These are phyloP conservation scores for Barnettozyma sucrosica DNA, from an alignment of 805 yeast genomes.

Conservation along the genomic window DNA sequence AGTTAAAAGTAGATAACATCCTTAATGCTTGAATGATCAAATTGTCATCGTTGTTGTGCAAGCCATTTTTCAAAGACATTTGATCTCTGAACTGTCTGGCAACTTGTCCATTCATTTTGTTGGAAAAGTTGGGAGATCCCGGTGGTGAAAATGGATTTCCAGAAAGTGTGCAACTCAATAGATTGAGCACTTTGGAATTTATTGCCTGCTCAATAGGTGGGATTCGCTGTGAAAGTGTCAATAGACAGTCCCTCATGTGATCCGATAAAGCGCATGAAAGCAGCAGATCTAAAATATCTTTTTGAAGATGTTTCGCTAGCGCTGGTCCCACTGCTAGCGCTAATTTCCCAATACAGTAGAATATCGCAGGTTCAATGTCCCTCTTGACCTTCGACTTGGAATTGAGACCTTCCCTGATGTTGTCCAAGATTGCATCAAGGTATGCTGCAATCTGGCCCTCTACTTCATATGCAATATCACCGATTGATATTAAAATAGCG, in stretches of 20 bases:
- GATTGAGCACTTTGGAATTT: conserved; percentile 62
- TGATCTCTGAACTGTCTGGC: conserved; percentile 77
- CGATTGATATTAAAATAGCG: conserved; percentile 73
- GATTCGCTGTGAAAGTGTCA: conserved; percentile 59
- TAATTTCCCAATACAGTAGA: conserved; percentile 81
- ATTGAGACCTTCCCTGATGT: conserved; percentile 71
- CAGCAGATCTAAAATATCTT: conserved; percentile 73
- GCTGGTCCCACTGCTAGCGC: conserved; percentile 92
- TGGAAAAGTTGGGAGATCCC: conserved; percentile 61
- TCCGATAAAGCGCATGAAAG: conserved; percentile 80
- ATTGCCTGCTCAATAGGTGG: conserved; percentile 77
- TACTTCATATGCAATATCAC: conserved; percentile 71
- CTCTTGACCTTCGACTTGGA: conserved; percentile 47
- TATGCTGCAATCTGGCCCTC: conserved; percentile 83
- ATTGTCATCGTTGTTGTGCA: conserved; percentile 35
- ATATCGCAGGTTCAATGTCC: conserved; percentile 79
- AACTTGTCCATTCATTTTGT: conserved; percentile 50
- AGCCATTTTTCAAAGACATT: conserved; percentile 67
- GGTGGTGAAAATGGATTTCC: conserved; percentile 81
- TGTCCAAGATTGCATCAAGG: conserved; percentile 79
- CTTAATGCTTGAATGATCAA: conserved; percentile 72
- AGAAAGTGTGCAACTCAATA: conserved; percentile 68
- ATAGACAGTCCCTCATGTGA: conserved; percentile 71
- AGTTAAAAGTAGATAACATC: conserved; percentile 69
- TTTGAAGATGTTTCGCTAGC: conserved; percentile 78